Evolutionary conservation across 75 land plant species (phyloP), one percentile per base, ranked within the genome.

Genomic region (Cryptomeria japonica): DNA sequence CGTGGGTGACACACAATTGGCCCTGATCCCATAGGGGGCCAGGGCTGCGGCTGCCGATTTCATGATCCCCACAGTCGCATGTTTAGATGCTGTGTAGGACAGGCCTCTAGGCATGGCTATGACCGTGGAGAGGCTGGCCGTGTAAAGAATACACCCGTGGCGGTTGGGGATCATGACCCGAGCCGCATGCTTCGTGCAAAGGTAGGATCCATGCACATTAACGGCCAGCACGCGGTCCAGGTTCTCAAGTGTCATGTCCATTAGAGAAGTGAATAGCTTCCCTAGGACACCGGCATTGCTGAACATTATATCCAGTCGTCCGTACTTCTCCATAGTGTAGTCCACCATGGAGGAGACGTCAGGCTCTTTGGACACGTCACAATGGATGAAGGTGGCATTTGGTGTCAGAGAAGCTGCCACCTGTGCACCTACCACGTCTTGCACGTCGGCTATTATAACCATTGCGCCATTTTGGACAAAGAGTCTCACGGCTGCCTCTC

Each of bases 371-470:
- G 87, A 39, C 22, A 93, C 94, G 36, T 93, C 92, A 87, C 93
- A 90, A 85, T 87, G 90, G 89, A 83, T 88, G 42, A 58, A 31
- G 72, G 56, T 73, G 46, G 15, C 25, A 34, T 87, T 34, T 0
- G 41, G 49, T 22, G 86, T 85, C 79, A 89, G 85, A 53, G 88
- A 80, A 28, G 55, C 87, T 8, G 39, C 88, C 68, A 86, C 14
- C 90, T 34, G 28, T 79, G 37, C 22, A 51, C 96, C 96, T 0
- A 84, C 82, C 10, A 87, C 64, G 75, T 84, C 86, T n/a, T 93
- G 79, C 47, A 95, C 85, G 83, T 95, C 96, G 46, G 93, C 96
- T 25, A 95, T 86, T 9, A 93, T 85, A 13, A 95, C 96, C 37
- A 82, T 86, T 39, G 94, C 96, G 19, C 96, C 96, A 42, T 94